A percentile compares a stretch with the other conserved stretches of the same genome.
These are phyloP conservation scores for Venturiaceae sp. DNA, from an alignment of 2,329 filamentous ascomycete species.

Conservation along the genomic window DNA sequence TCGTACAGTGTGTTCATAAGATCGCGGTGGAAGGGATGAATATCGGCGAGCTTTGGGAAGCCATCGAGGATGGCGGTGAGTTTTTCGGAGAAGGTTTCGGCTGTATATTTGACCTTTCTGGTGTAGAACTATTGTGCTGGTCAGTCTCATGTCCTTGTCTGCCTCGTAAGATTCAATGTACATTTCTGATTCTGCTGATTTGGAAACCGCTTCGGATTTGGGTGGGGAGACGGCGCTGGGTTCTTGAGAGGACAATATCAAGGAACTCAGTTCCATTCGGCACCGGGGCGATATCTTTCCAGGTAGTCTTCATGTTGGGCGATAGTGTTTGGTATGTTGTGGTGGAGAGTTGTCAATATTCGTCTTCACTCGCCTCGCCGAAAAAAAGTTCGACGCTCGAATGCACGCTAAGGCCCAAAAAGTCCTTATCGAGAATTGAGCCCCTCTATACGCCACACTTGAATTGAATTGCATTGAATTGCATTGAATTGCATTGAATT, in stretches of 20 bases:
- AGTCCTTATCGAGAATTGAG: too few relatives aligned
- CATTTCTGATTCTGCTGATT: conserved; percentile 77
- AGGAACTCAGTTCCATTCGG: conserved; percentile 93
- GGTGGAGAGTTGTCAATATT: not conserved
- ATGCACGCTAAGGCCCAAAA: not conserved
- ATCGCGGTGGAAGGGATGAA: conserved; percentile 88
- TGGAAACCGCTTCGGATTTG: conserved; percentile 95
- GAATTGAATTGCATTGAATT: too few relatives aligned
- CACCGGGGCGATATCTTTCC: conserved; percentile 76
- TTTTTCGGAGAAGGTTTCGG: conserved; percentile 95
- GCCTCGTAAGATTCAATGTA: conserved; percentile 1
- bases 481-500: too few relatives aligned
- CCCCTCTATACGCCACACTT: too few relatives aligned
- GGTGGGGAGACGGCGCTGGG: conserved; percentile 84
- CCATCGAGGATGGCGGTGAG: conserved; percentile 82
- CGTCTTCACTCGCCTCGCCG: not conserved
- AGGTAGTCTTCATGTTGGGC: conserved; percentile 22
- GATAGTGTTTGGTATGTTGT: not conserved
- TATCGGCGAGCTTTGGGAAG: conserved; percentile 86
- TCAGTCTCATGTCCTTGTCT: not conserved
- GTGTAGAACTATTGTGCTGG: conserved; percentile 74
- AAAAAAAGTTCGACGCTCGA: not conserved
- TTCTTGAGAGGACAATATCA: conserved; percentile 91
- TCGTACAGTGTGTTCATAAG: conserved; percentile 97
- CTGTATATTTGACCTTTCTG: conserved; percentile 95